Evolutionary conservation across 371 early-diverging fungal species (phyloP).

Genomic region (Choanephora cucurbitarum): DNA sequence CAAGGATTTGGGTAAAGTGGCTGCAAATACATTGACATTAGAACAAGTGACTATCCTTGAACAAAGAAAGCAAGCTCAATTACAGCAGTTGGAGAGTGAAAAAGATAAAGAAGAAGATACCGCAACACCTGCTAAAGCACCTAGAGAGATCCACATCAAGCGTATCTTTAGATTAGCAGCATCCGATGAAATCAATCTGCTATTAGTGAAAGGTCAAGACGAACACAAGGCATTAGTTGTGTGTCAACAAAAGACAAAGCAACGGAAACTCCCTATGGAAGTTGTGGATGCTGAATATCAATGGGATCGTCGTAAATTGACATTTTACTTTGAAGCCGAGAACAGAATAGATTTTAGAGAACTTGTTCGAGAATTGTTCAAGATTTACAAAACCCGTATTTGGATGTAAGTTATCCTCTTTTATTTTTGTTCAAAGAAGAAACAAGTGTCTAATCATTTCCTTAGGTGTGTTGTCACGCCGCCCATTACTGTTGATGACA

Average conservation of each 20-base stretch:
- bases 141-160: constrained; percentile 89
- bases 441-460: too few species aligned
- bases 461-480: constrained; percentile 22
- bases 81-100: constrained; percentile 28
- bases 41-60: constrained; percentile 47
- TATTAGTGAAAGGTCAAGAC: constrained; percentile 81
- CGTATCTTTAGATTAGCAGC: constrained; percentile 84
- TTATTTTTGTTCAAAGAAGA: too few species aligned
- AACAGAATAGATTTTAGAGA: constrained; percentile 97
- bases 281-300: constrained; percentile 97
- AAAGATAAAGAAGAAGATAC: constrained; percentile 25
- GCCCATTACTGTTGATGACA: constrained; percentile 21
- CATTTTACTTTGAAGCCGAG: constrained; percentile 90
- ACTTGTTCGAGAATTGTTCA: constrained; percentile 96
- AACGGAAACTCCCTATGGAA: constrained; percentile 90
- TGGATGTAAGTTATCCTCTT: constrained; percentile 93
- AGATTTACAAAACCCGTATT: constrained; percentile 97
- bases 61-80: constrained; percentile 17
- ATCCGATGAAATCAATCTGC: constrained; percentile 74
- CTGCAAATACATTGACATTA: constrained; percentile 12
- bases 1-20: constrained; percentile 86
- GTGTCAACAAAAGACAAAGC: constrained; percentile 87
- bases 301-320: constrained; percentile 95
- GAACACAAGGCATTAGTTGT: constrained; percentile 86
- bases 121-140: constrained; percentile 92